Evolutionary conservation across 2,329 filamentous ascomycete genomes (phyloP).

Genomic region (Talaromyces sp.): DNA sequence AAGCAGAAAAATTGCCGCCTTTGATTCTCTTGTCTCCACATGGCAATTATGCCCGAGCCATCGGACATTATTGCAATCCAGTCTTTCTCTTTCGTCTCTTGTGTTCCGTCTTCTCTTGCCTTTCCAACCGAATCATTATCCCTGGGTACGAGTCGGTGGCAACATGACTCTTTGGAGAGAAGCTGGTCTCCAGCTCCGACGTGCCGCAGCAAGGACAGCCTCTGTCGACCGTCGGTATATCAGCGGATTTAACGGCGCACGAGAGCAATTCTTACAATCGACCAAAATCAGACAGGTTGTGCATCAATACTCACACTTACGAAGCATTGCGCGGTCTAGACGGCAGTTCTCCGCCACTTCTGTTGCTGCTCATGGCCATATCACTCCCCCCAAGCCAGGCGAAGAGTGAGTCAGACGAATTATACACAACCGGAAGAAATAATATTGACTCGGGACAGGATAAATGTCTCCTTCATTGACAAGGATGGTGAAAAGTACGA

Average conservation of each 20-base stretch:
- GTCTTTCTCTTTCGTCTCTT: background rate
- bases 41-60: background rate
- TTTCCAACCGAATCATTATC: background rate
- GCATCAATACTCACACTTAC: slow-evolving; percentile 15
- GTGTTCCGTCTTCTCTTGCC: background rate
- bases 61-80: background rate
- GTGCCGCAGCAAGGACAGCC: slow-evolving; percentile 54
- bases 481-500: slow-evolving; percentile 75
- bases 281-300: slow-evolving; percentile 11
- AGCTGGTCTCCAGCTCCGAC: slow-evolving; percentile 29
- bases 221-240: slow-evolving; percentile 48
- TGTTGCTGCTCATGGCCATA: slow-evolving; percentile 64
- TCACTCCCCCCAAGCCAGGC: slow-evolving; percentile 77
- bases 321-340: slow-evolving; percentile 24
- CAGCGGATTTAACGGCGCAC: slow-evolving; percentile 19
- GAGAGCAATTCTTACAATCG: slow-evolving; percentile 12
- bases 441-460: slow-evolving; percentile 36
- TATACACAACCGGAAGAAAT: background rate
- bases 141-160: background rate
- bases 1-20: slow-evolving; percentile 5
- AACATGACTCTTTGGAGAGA: slow-evolving; percentile 33
- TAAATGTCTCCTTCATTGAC: slow-evolving; percentile 87
- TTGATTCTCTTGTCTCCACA: slow-evolving; percentile 9
- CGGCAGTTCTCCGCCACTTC: slow-evolving; percentile 63
- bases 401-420: slow-evolving; percentile 68